Percentiles rank a stretch among this genome's conserved stretches.
phyloP scores from a whole-genome alignment of 345 rosid genomes.

The Eutrema heterophyllum region DNA sequence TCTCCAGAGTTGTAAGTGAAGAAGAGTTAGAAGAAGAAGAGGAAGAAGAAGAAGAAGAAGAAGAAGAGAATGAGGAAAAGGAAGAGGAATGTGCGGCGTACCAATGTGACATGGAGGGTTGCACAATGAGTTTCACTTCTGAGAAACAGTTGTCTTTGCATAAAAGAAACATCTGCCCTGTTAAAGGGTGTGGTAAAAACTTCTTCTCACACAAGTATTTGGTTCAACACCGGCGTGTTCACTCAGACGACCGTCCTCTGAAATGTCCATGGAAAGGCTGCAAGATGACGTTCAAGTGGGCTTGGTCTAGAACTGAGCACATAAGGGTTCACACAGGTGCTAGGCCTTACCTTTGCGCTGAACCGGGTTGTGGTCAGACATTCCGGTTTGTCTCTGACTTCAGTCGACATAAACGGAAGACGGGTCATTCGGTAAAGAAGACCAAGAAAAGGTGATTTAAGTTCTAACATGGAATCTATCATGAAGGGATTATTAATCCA shows the following conservation, averaged over 20 bases:
- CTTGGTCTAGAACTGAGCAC: slow-evolving; percentile 98
- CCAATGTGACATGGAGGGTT: slow-evolving; percentile 88
- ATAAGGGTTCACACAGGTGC: slow-evolving; percentile 97
- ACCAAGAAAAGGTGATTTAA: slow-evolving; percentile 37
- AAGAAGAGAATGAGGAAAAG: slow-evolving; percentile 44
- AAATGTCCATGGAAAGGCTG: slow-evolving; percentile 99
- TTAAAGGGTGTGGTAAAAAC: slow-evolving; percentile 87
- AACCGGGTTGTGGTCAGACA: slow-evolving; percentile 87
- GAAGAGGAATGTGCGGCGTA: slow-evolving; percentile 39
- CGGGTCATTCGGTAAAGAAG: slow-evolving; percentile 81
- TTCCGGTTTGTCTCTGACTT: slow-evolving; percentile 92
- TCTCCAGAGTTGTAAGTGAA: slow-evolving; percentile 32
- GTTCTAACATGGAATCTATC: slow-evolving; percentile 24
- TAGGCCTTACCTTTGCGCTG: slow-evolving; percentile 79
- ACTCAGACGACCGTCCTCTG: slow-evolving; percentile 86
- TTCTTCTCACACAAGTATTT: slow-evolving; percentile 95
- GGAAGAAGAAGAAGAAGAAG: slow-evolving; percentile 35
- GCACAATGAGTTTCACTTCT: slow-evolving; percentile 72
- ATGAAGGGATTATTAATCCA: slow-evolving; percentile 29
- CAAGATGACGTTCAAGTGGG: slow-evolving; percentile 98
- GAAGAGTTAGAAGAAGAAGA: slow-evolving; percentile 40
- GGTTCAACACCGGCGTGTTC: slow-evolving; percentile 92
- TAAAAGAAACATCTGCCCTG: slow-evolving; percentile 83
- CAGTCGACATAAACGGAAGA: slow-evolving; percentile 93
- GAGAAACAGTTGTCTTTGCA: slow-evolving; percentile 68